Evolutionary conservation across 2,329 filamentous ascomycete genomes (phyloP).

Genomic region (Nothophoma quercina): DNA sequence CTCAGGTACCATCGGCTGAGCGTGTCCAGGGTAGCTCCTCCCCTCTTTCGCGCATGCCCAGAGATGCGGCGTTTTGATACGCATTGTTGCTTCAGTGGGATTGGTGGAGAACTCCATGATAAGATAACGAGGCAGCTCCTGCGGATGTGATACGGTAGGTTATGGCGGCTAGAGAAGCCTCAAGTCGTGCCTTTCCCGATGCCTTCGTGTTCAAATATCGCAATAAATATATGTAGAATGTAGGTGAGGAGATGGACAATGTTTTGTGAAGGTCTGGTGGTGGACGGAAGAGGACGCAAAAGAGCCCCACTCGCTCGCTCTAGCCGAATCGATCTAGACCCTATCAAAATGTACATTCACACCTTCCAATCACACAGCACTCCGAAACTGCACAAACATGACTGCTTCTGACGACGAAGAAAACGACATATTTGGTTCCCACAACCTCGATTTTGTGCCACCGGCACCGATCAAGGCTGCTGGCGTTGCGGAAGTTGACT

Average conservation of each 20-base stretch:
- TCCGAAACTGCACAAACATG: conserved; percentile 5
- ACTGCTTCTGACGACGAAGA: conserved; percentile 38
- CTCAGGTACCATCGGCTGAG: conserved; percentile 15
- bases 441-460: conserved; percentile 62
- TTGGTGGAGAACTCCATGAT: conserved; percentile 22
- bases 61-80: conserved; percentile 31
- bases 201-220: not conserved
- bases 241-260: not conserved
- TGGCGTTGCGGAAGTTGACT: conserved; percentile 63
- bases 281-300: not conserved
- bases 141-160: not conserved
- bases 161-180: not conserved
- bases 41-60: conserved; percentile 22
- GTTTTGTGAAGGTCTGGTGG: too few relatives aligned
- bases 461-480: conserved; percentile 61
- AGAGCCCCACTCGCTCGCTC: conserved; percentile 16
- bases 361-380: conserved; percentile 3
- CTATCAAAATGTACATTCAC: conserved; percentile 11
- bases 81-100: conserved; percentile 18
- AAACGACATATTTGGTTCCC: conserved; percentile 52
- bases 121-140: conserved; percentile 23
- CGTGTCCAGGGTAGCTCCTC: conserved; percentile 2
- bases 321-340: conserved; percentile 16
- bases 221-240: not conserved
- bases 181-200: not conserved